A percentile compares a stretch with the other conserved stretches of the same genome.
Conservation (phyloP, 2,329 filamentous ascomycete species). For the Hypoxylon sp. region DNA sequence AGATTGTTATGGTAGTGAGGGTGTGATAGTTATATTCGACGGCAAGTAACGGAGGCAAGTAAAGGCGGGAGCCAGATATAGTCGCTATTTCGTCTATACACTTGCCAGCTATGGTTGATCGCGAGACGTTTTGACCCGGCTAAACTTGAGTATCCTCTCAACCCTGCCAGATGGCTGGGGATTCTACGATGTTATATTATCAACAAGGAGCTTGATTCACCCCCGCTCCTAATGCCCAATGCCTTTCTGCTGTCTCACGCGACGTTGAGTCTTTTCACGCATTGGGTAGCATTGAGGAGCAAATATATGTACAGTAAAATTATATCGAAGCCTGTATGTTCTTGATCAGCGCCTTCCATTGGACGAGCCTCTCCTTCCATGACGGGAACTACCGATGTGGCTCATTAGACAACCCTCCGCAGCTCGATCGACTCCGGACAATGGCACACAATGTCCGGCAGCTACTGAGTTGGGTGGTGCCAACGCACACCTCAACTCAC, state of each 20-base stretch:
- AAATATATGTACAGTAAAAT: background rate
- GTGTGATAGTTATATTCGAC: too few relatives aligned
- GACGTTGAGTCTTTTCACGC: background rate
- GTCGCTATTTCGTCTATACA: background rate
- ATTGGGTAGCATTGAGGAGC: background rate
- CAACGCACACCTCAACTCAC: background rate
- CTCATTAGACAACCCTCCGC: background rate
- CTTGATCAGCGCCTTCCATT: background rate
- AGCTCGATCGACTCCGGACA: background rate
- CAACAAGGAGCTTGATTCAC: background rate
- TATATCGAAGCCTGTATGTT: background rate
- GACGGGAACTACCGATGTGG: background rate
- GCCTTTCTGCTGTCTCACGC: background rate
- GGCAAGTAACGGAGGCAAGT: background rate
- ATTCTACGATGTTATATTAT: background rate
- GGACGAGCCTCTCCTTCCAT: background rate
- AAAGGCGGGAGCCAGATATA: background rate
- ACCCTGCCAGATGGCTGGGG: background rate
- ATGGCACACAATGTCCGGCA: background rate
- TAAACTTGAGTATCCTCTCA: too few relatives aligned
- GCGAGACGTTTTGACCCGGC: too few relatives aligned
- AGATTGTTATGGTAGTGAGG: background rate
- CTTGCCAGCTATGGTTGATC: background rate
- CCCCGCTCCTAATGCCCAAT: background rate
- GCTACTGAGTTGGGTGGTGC: background rate